Evolutionary conservation across 2,329 filamentous ascomycete genomes (phyloP).

Genomic region (Orbilia oligospora): DNA sequence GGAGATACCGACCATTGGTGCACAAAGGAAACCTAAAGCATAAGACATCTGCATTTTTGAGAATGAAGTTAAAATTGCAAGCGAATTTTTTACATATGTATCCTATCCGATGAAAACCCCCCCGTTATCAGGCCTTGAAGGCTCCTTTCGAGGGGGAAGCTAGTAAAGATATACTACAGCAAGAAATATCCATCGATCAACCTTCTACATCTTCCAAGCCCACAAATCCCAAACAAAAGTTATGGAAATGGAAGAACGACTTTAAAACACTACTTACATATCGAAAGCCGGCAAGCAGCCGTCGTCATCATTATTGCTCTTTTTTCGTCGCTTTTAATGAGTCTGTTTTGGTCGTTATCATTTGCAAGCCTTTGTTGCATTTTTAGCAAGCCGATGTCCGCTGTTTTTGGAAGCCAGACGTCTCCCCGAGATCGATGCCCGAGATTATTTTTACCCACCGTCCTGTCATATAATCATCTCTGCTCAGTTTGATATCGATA

Average conservation of each 20-base stretch:
- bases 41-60: slow-evolving; percentile 26
- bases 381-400: slow-evolving; percentile 57
- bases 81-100: slow-evolving; percentile 55
- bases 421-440: slow-evolving; percentile 39
- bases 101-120: slow-evolving; percentile 25
- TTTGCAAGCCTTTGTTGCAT: slow-evolving; percentile 49
- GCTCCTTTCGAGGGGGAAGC: slow-evolving; percentile 19
- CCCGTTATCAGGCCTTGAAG: slow-evolving; percentile 41
- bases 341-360: slow-evolving; percentile 1
- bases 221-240: background rate
- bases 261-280: slow-evolving; percentile 6
- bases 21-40: slow-evolving; percentile 58
- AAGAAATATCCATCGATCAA: slow-evolving; percentile 38
- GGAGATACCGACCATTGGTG: slow-evolving; percentile 51
- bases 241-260: slow-evolving; percentile 12
- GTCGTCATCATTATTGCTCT: slow-evolving; percentile 20
- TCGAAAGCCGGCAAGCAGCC: slow-evolving; percentile 8
- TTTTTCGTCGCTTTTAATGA: slow-evolving; percentile 25
- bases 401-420: slow-evolving; percentile 33
- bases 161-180: slow-evolving; percentile 38
- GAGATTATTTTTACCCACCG: slow-evolving; percentile 6
- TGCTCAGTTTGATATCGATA: slow-evolving; percentile 10
- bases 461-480: background rate
- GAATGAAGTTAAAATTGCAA: slow-evolving; percentile 53
- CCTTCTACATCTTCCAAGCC: slow-evolving; percentile 30